A percentile compares a stretch with the other conserved stretches of the same genome.
Evolutionary conservation across 345 rosid species (phyloP).

Genomic region (Rhodamnia rubescens): DNA sequence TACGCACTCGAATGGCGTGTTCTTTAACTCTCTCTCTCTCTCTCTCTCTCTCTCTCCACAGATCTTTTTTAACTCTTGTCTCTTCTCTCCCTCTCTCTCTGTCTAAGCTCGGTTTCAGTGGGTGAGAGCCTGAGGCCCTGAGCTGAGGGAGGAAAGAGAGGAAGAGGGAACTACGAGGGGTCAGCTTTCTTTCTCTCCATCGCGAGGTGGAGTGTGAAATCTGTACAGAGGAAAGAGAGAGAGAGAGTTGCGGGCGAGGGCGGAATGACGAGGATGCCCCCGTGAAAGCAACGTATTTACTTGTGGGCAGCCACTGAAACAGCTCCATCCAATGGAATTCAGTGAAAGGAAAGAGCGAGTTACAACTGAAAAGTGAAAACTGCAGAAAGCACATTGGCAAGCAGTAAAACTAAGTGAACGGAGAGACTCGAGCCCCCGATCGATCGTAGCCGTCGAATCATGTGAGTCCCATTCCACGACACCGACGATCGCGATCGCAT

Average conservation of each 20-base stretch:
- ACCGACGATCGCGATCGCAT: background rate
- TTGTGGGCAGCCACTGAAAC: background rate
- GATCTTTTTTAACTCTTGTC: background rate
- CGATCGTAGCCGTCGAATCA: background rate
- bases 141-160: background rate
- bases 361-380: background rate
- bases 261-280: slow-evolving; percentile 12
- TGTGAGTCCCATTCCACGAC: background rate
- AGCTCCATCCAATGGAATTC: slow-evolving; percentile 1
- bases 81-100: background rate
- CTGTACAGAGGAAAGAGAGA: background rate
- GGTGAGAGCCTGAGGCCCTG: background rate
- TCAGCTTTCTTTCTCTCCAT: background rate
- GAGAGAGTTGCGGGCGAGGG: no score
- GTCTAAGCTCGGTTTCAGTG: background rate
- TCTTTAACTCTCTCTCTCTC: background rate
- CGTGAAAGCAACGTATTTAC: background rate
- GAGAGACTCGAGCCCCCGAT: background rate
- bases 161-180: background rate
- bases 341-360: slow-evolving; percentile 3
- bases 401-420: background rate
- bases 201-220: background rate
- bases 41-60: background rate
- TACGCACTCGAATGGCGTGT: background rate
- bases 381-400: background rate